phyloP scores from a whole-genome alignment of 2,329 filamentous ascomycete genomes.

The Sporothrix pallida region DNA sequence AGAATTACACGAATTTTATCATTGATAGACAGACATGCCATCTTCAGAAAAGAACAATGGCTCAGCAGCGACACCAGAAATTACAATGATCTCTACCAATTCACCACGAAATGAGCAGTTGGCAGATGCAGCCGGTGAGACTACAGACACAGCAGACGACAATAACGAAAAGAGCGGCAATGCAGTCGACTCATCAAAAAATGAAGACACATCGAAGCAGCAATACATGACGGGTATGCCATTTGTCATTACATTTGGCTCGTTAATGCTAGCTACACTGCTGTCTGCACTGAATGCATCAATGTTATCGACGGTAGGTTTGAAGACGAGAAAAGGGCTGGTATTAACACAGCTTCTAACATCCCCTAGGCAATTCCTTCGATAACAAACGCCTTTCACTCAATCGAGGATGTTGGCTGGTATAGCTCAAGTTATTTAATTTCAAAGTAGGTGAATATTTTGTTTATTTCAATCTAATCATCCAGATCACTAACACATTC shows the following conservation, averaged over 20 bases:
- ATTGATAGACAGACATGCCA: neutral
- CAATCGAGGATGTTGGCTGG: slow-evolving; percentile 59
- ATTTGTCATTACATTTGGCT: slow-evolving; percentile 30
- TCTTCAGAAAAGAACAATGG: neutral
- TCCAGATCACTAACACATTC: neutral
- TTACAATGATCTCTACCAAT: neutral
- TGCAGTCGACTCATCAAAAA: neutral
- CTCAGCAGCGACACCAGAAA: neutral
- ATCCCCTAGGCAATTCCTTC: slow-evolving; percentile 37
- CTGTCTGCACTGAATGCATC: slow-evolving; percentile 33
- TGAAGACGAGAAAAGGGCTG: too few species aligned
- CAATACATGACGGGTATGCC: slow-evolving; percentile 31
- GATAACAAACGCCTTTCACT: slow-evolving; percentile 54
- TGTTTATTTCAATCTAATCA: neutral
- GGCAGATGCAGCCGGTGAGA: neutral
- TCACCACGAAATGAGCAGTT: neutral
- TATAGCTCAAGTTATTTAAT: slow-evolving; percentile 58
- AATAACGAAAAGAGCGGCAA: neutral
- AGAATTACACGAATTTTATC: neutral
- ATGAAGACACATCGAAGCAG: neutral
- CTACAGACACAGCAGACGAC: neutral
- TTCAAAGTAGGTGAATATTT: slow-evolving; percentile 43
- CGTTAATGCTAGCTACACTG: slow-evolving; percentile 20
- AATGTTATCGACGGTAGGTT: slow-evolving; percentile 32
- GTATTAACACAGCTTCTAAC: neutral